phyloP scores from a whole-genome alignment of 2,329 filamentous ascomycete genomes.

The Chaetomiaceae sp. region DNA sequence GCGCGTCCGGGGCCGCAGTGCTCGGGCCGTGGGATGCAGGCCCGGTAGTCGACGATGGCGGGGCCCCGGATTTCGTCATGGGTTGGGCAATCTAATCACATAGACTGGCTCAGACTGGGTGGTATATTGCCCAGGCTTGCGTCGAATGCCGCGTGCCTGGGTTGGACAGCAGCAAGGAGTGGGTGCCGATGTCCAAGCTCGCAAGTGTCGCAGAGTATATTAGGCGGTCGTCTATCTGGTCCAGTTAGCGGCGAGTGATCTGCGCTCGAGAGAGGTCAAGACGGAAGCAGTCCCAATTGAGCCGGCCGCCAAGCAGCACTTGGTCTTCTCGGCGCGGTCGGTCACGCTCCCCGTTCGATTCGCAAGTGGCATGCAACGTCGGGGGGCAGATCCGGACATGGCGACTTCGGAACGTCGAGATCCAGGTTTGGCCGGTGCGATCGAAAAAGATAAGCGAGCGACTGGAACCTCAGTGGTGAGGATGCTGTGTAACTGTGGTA shows the following conservation, averaged over 20 bases:
- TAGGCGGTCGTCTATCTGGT: constrained; percentile 20
- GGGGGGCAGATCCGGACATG: constrained; percentile 1
- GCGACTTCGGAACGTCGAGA: not conserved
- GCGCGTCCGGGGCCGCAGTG: constrained; percentile 9
- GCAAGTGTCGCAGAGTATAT: constrained; percentile 18
- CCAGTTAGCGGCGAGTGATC: constrained; percentile 7
- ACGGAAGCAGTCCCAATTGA: constrained; percentile 22
- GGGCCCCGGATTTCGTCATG: constrained; percentile 23
- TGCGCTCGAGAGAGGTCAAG: constrained; percentile 5
- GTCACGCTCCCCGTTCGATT: constrained; percentile 14
- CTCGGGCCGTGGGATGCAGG: constrained; percentile 19
- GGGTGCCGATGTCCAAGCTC: constrained; percentile 19
- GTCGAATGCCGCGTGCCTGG: constrained; percentile 10
- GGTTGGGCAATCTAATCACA: constrained; percentile 25
- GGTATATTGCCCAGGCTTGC: constrained; percentile 25
- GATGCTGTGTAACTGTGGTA: too few species aligned
- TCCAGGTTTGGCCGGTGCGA: not conserved
- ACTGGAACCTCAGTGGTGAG: too few species aligned
- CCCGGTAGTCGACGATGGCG: constrained; percentile 23
- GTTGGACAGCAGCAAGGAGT: constrained; percentile 15
- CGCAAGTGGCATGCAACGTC: constrained; percentile 9
- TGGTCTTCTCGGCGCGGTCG: constrained; percentile 2
- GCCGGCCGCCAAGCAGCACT: constrained; percentile 17
- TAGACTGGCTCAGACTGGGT: constrained; percentile 23
- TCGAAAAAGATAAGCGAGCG: constrained; percentile 15